phyloP scores from a whole-genome alignment of 768 basidiomycete species.

The Dacryopinax primogenitus region DNA sequence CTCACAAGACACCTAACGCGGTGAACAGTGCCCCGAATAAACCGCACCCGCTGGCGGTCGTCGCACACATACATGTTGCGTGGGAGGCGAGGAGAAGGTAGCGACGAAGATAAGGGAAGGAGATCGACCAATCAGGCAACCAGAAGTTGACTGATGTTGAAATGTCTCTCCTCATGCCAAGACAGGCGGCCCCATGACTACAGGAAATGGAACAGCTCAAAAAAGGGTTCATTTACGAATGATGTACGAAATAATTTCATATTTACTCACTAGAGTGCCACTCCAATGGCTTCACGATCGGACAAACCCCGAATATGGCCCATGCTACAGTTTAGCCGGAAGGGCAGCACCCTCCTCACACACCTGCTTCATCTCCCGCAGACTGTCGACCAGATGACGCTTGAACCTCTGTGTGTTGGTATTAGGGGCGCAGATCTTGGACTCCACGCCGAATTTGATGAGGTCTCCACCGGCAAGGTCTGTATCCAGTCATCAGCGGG shows the following conservation, averaged over 20 bases:
- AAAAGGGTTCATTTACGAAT: background rate
- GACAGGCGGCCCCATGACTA: no score
- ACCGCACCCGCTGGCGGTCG: background rate
- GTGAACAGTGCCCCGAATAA: no score
- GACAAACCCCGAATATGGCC: background rate
- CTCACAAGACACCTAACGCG: background rate
- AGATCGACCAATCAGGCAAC: background rate
- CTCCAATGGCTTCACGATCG: no score
- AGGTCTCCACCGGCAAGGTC: conserved; percentile 67
- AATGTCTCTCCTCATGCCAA: no score
- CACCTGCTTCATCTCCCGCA: conserved; percentile 55
- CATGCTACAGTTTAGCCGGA: background rate
- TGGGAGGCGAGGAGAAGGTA: background rate
- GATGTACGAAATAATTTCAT: background rate
- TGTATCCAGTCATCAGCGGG: conserved; percentile 23
- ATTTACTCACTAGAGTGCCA: no score
- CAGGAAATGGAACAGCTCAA: background rate
- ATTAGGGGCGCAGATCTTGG: conserved; percentile 52
- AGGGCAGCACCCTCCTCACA: conserved; percentile 30
- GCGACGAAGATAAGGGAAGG: background rate
- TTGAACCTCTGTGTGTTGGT: conserved; percentile 67
- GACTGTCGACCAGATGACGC: conserved; percentile 42
- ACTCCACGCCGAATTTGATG: conserved; percentile 89
- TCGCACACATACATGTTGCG: background rate
- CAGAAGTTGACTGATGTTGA: background rate